These are phyloP conservation scores for Pouteria glomerata DNA, from an alignment of 148 eudicot species.

Conservation along the genomic window DNA sequence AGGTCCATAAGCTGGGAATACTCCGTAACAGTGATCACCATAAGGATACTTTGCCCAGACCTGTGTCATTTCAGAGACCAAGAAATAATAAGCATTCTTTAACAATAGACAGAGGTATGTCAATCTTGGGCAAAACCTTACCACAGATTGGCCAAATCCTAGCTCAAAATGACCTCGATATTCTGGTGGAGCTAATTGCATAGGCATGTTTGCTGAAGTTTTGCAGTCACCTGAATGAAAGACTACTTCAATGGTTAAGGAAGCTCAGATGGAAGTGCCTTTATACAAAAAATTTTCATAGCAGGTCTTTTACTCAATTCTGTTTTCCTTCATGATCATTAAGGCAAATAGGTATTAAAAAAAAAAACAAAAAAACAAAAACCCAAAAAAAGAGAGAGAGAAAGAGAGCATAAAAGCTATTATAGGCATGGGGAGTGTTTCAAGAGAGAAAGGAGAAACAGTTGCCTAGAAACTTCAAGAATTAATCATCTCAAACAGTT, in stretches of 20 bases:
- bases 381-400: too few relatives aligned
- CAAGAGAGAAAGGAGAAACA: too few relatives aligned
- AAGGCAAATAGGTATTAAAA: not conserved
- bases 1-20: constrained; percentile 50
- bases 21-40: constrained; percentile 48
- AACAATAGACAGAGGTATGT: not conserved
- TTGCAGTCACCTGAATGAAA: constrained; percentile 30
- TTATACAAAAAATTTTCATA: not conserved
- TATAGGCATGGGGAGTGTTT: too few relatives aligned
- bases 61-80: constrained; percentile 22
- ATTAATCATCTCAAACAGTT: too few relatives aligned
- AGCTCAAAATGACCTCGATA: constrained; percentile 47
- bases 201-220: constrained; percentile 13
- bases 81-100: not conserved
- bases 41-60: constrained; percentile 48
- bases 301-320: constrained; percentile 2
- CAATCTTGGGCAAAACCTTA: constrained; percentile 14
- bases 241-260: constrained; percentile 1
- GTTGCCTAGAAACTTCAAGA: too few relatives aligned
- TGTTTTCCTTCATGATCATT: constrained; percentile 3
- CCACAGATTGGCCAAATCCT: constrained; percentile 67
- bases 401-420: too few relatives aligned
- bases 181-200: constrained; percentile 27
- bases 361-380: too few relatives aligned
- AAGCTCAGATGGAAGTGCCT: not conserved